Conservation (phyloP, 169 alveolate genomes). For the Cryptosporidium viatorum region DNA sequence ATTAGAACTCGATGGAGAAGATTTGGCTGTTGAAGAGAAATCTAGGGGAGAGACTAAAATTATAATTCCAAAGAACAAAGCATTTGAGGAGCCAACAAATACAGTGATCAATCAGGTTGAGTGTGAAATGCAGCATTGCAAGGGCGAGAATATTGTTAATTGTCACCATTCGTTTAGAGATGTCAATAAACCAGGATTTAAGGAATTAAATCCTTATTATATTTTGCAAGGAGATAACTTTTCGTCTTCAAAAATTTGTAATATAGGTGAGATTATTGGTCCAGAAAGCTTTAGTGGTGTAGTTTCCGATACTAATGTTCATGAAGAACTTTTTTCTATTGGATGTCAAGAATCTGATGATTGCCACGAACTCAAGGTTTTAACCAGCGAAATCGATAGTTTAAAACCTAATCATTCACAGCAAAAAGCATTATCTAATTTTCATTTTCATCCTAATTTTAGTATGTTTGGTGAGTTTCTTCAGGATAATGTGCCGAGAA, state of each 20-base stretch:
- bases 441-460: not conserved
- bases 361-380: not conserved
- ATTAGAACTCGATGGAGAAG: not conserved
- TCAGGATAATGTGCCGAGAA: slow-evolving; percentile 15
- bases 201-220: slow-evolving; percentile 24
- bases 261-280: slow-evolving; percentile 11
- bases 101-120: not conserved
- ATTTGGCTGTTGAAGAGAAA: not conserved
- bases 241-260: not conserved
- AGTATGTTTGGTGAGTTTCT: not conserved
- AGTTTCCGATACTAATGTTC: not conserved
- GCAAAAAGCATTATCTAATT: not conserved
- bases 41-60: not conserved
- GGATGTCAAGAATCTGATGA: not conserved
- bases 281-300: not conserved
- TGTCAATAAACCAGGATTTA: not conserved
- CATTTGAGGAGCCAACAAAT: not conserved
- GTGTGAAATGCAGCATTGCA: not conserved
- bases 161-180: not conserved
- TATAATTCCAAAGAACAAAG: not conserved
- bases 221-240: slow-evolving; percentile 21
- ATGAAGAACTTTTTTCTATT: not conserved
- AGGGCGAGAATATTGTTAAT: not conserved
- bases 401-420: not conserved
- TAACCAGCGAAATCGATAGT: not conserved